A percentile compares a stretch with the other conserved stretches of the same genome.
phyloP scores from a whole-genome alignment of 306 rosid species.

The Cucurbita maxima region DNA sequence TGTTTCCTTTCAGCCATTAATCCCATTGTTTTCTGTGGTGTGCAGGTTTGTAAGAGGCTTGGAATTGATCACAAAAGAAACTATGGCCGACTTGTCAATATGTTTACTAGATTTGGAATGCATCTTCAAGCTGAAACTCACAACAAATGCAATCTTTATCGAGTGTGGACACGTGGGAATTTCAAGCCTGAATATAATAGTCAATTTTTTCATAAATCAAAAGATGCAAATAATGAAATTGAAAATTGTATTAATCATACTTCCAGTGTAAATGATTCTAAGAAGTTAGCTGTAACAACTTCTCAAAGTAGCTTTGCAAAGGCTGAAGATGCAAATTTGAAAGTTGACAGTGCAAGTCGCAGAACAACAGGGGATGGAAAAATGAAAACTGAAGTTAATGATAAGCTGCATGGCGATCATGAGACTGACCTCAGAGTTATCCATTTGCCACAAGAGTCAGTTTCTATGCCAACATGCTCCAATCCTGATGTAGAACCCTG shows the following conservation, averaged over 20 bases:
- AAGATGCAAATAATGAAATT: slow-evolving; percentile 16
- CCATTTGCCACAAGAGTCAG: slow-evolving; percentile 16
- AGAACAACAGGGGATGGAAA: slow-evolving; percentile 16
- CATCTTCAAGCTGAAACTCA: slow-evolving; percentile 52
- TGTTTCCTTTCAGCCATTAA: background rate
- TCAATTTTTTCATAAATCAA: slow-evolving; percentile 17
- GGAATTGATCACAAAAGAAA: slow-evolving; percentile 63
- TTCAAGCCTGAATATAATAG: slow-evolving; percentile 35
- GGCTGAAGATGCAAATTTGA: slow-evolving; percentile 9
- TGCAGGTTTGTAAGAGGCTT: slow-evolving; percentile 60
- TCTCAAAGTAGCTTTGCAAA: slow-evolving; percentile 17
- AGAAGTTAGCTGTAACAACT: slow-evolving; percentile 17
- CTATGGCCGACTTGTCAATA: slow-evolving; percentile 39
- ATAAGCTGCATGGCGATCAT: slow-evolving; percentile 18
- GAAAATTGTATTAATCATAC: slow-evolving; percentile 15
- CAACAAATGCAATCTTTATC: slow-evolving; percentile 35
- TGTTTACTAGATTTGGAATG: slow-evolving; percentile 71
- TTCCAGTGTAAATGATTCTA: slow-evolving; percentile 12
- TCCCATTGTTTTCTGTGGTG: slow-evolving; percentile 5
- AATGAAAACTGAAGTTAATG: slow-evolving; percentile 19
- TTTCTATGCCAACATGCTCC: slow-evolving; percentile 17
- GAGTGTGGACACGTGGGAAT: slow-evolving; percentile 64
- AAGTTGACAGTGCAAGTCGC: slow-evolving; percentile 15
- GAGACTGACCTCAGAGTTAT: slow-evolving; percentile 14
- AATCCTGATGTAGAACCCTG: slow-evolving; percentile 19